These are phyloP conservation scores for Zymoseptoria brevis DNA, from an alignment of 2,329 filamentous ascomycete species.

Conservation along the genomic window DNA sequence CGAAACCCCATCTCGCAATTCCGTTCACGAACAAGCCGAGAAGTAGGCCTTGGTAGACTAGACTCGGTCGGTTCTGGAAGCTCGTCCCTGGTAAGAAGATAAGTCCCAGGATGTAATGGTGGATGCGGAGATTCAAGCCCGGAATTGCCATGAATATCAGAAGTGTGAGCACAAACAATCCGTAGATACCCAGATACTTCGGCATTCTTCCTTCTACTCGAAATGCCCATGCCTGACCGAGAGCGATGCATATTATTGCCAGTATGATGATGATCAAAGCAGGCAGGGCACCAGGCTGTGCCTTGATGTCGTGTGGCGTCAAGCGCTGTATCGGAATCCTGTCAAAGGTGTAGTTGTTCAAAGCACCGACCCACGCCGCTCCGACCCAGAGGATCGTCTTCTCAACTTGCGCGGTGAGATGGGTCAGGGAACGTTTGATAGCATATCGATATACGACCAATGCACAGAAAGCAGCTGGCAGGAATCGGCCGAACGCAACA, in stretches of 20 bases:
- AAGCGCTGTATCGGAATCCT: conserved; percentile 88
- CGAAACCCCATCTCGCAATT: conserved; percentile 89
- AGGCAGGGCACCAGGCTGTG: conserved; percentile 80
- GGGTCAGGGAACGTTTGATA: conserved; percentile 60
- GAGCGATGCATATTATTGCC: conserved; percentile 57
- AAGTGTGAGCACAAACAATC: conserved; percentile 57
- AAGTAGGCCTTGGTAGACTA: conserved; percentile 83
- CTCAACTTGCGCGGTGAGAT: conserved; percentile 74
- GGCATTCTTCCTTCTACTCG: conserved; percentile 75
- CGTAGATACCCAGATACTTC: conserved; percentile 70
- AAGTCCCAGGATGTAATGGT: conserved; percentile 88
- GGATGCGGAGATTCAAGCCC: conserved; percentile 73
- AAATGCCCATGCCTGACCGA: conserved; percentile 76
- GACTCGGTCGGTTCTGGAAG: conserved; percentile 74
- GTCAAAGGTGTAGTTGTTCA: conserved; percentile 93
- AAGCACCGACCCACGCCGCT: conserved; percentile 77
- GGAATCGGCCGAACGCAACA: conserved; percentile 67
- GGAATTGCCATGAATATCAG: conserved; percentile 65
- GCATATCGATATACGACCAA: conserved; percentile 85
- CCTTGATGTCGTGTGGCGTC: conserved; percentile 79
- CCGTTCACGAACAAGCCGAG: conserved; percentile 92
- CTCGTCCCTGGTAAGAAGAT: conserved; percentile 80
- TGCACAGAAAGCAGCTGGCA: conserved; percentile 79
- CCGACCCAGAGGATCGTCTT: conserved; percentile 88
- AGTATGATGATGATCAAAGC: conserved; percentile 73